Evolutionary conservation across 2,329 filamentous ascomycete species (phyloP), one percentile per base, ranked within the genome.

Genomic region (Epichloe scottii): DNA sequence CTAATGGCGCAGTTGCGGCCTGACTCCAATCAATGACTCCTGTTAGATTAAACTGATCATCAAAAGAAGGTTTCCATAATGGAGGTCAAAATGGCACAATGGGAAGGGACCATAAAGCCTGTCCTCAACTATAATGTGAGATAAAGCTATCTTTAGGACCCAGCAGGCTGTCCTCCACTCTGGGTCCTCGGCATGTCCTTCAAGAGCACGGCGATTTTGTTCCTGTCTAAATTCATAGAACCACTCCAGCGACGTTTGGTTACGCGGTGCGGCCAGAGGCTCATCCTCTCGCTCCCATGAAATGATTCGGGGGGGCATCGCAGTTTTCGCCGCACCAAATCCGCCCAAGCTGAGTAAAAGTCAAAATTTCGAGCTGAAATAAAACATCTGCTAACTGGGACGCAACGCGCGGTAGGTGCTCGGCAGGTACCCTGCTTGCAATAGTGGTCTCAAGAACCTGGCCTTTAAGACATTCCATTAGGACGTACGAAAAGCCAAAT

Each of bases 251-350:
- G 51, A 53, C 42, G 51, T 50, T 53, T 50, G 47, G 42, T 3
- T 35, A 34, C 41, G 41, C 23, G 41, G 33, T 21, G 33, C 46
- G 11, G 47, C 11, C 3, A n/a, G 5, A 35, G 41, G 10, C 26
- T 26, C 33, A 37, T 40, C 35, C 17, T 35, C 40, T 46, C 12
- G 19, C 26, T 46, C 42, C 37, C 42, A 42, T 19, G 51, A 34
- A 47, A 53, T 53, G 47, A 53, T 50, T 3, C 51, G 46, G 19
- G 51, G 51, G n/a, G 51, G 47, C 51, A 53, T 53, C 51, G 51
- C 47, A 53, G 43, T 42, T 50, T 48, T 53, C 48, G 1, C 53
- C 53, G 43, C 53, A 50, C 53, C 47, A 54, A 11, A 54, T 47
- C 5, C 53, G 23, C 21, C 53, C 53, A n/a, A 54, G 47, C 4